These are phyloP conservation scores for Termitomyces heimii DNA, from an alignment of 768 basidiomycete genomes.

Conservation along the genomic window DNA sequence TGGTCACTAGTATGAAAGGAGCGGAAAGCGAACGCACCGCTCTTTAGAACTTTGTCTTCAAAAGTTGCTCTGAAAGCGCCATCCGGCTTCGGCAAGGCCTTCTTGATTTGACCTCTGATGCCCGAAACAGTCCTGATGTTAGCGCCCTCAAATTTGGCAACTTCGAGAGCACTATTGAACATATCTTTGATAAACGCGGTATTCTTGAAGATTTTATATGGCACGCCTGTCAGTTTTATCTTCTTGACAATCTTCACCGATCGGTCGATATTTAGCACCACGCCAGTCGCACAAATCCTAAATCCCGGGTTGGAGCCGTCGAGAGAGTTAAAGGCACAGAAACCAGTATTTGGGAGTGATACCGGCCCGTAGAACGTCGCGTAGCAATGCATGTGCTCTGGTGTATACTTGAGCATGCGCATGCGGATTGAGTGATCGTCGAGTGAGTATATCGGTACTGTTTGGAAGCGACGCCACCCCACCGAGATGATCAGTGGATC, in stretches of 20 bases:
- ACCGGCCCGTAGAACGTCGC: constrained; percentile 97
- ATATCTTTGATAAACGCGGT: constrained; percentile 98
- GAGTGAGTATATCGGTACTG: constrained; percentile 88
- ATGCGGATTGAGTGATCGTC: constrained; percentile 98
- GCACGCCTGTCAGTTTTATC: constrained; percentile 90
- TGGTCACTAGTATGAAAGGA: not conserved
- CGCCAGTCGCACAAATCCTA: constrained; percentile 88
- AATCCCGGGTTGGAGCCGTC: constrained; percentile 65
- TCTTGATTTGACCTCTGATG: constrained; percentile 95
- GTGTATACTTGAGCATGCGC: constrained; percentile 99
- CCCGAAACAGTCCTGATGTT: constrained; percentile 93
- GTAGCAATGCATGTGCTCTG: constrained; percentile 99
- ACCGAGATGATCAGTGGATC: constrained; percentile 94
- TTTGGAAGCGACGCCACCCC: constrained; percentile 98
- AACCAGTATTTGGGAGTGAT: constrained; percentile 88
- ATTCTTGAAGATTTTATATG: constrained; percentile 98
- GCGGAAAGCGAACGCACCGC: constrained; percentile 52
- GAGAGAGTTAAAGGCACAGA: constrained; percentile 94
- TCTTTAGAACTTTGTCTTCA: constrained; percentile 96
- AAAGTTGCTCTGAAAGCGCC: constrained; percentile 96
- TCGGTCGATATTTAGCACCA: constrained; percentile 89
- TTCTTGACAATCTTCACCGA: constrained; percentile 97
- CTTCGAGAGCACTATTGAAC: constrained; percentile 91
- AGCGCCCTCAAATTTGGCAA: constrained; percentile 99
- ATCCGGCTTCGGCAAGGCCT: constrained; percentile 90